Evolutionary conservation across 768 basidiomycete genomes (phyloP), one percentile per base, ranked within the genome.

Genomic region (Agrocybe chaxingu): DNA sequence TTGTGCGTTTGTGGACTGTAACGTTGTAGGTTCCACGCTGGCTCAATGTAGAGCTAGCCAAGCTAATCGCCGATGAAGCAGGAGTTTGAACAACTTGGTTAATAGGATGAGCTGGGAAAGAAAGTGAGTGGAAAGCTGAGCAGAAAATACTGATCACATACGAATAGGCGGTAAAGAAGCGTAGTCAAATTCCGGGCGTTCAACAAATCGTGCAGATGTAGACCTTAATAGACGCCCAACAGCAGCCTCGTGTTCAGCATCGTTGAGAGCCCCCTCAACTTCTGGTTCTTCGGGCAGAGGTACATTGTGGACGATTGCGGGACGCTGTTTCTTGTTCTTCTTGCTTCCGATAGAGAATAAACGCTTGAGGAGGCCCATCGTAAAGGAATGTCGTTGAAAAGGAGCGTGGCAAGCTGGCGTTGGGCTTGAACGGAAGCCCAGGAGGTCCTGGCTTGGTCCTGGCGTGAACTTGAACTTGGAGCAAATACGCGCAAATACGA

Each of bases 311-410:
- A 57, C 54, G 52, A 66, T 53, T 41, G 58, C 56, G 24, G 57
- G 61, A 48, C 59, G 59, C 56, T 66, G 67, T 57, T 73, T 78
- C 62, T 79, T 84, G 56, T 72, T 76, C 66, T 79, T 85, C 70
- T 78, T 85, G 68, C 76, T 79, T 44, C 84, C 75, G 30, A 89
- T 68, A 12, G 88, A 89, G 45, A 89, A 77, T 51, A 90, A 68
- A 33, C 79, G 84, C 57, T 84, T 84, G 58, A 90, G 66, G 48
- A 90, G 82, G 16, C 84, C 81, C 86, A 89, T 89, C 31, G 13
- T 52, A 55, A 57, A 61, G 8, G 60, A 63, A 53, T 52, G 57
- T 65, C 36, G 57, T 59, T 44, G 30, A 55, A 61, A 59, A 63
- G 42, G 53, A 57, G 52, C 58, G 62, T 62, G 65, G 65, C 38